Base-by-base conservation (phyloP, 208 protist species). In the Leishmania gerbilli region DNA sequence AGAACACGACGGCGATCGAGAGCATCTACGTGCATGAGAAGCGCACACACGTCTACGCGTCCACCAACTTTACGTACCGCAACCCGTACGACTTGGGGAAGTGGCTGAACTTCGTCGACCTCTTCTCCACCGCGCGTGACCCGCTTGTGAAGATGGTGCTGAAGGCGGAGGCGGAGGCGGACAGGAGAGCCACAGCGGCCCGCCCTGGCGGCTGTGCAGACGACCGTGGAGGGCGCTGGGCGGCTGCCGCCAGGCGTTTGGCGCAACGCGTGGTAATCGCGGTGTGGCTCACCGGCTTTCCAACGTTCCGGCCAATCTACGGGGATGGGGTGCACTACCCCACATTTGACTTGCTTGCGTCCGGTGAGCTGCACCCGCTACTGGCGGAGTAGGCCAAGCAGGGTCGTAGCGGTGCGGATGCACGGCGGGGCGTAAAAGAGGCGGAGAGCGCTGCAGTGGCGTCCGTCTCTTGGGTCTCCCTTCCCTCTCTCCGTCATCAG, bases 1-100 rank as follows among this genome's bases (percentile, higher is more conserved):
- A 69, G n/a, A 97, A 97, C 81, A 89, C 87, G 17, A 96, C 94
- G 8, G 78, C 80, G 40, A 89, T 97, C 65, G 94, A 97, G 78
- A 49, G 75, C 7, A 79, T 82, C 72, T 81, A 88, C 71, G 77
- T 95, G 69, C 74, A 85, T 17, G 71, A 91, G n/a, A 91, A 89
- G 67, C 72, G 82, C 31, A n/a, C 71, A 3, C 31, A 62, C 15
- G 77, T 86, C 0, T 89, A 85, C 80, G 60, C 76, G 62, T 34
- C 71, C 51, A 86, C 84, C 19, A 76, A 74, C 17, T 79, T 89
- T 34, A 62, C 71, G 3, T 93, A 91, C 74, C 88, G 87, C 65
- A 93, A 79, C 76, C 94, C 91, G 60, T 97, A 95, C 82, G 85
- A 97, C 76, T 77, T 96, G 11, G 92, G 94, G 0, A 42, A 75